Conservation (phyloP, 495 filamentous ascomycete species). For the Schizothecium vesticola region DNA sequence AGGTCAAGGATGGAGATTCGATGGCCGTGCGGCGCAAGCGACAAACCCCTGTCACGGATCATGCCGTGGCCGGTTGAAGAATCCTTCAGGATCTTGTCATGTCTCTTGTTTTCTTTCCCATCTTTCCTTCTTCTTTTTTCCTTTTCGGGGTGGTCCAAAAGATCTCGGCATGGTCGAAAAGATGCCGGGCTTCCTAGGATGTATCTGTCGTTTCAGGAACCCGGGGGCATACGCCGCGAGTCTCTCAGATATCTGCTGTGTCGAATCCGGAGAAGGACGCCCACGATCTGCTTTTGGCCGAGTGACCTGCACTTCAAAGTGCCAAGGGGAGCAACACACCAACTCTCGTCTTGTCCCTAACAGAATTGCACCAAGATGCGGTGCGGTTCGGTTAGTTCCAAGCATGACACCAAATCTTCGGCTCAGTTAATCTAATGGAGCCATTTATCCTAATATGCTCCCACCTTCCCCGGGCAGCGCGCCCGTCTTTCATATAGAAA, state of each 20-base stretch:
- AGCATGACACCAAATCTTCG: background rate
- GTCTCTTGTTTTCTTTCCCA: background rate
- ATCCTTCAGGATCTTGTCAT: background rate
- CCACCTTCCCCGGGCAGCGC: background rate
- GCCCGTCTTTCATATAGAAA: conserved; percentile 16
- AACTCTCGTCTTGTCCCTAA: conserved; percentile 1
- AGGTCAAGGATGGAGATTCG: background rate
- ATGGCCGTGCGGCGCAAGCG: background rate
- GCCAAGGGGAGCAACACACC: background rate
- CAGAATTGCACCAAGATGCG: background rate
- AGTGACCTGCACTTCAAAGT: background rate
- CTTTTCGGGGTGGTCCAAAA: background rate
- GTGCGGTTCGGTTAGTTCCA: background rate
- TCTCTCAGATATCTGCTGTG: background rate
- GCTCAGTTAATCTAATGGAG: conserved; percentile 9
- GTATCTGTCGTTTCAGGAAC: background rate
- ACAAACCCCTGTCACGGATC: background rate
- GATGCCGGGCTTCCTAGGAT: background rate
- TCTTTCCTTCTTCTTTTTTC: background rate
- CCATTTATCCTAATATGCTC: conserved; percentile 28
- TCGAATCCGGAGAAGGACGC: background rate
- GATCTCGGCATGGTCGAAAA: background rate
- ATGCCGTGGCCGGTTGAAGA: background rate
- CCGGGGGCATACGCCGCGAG: background rate
- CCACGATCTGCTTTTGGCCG: background rate